These are phyloP conservation scores for Solidago caesia DNA, from an alignment of 129 eudicot species.

Conservation along the genomic window DNA sequence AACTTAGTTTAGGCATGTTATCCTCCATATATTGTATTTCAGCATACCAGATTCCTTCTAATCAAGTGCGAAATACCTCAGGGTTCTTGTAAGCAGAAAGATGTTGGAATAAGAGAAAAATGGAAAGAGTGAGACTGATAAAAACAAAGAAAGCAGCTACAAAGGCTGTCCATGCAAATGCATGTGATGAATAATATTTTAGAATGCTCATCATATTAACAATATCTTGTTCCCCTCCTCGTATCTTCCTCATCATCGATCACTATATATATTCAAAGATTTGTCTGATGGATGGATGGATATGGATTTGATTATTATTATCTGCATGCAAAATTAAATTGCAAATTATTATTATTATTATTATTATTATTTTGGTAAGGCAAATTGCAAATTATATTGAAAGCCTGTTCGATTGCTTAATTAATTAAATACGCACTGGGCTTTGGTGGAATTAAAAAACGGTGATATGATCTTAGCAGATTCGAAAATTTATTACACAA, in stretches of 20 bases:
- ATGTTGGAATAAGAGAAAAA: slow-evolving; percentile 83
- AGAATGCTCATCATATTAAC: slow-evolving; percentile 32
- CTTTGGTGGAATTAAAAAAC: no score
- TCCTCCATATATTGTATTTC: background rate
- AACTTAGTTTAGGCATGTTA: slow-evolving; percentile 12
- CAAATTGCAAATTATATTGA: no score
- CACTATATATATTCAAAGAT: background rate
- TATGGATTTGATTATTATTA: no score
- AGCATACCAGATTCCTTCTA: background rate
- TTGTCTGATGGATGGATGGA: no score
- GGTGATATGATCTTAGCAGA: no score
- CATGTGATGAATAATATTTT: slow-evolving; percentile 17
- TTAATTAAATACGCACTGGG: no score
- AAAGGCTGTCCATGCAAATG: slow-evolving; percentile 72
- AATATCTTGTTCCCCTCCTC: slow-evolving; percentile 26
- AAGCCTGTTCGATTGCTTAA: no score
- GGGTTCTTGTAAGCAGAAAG: slow-evolving; percentile 93
- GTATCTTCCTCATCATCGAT: slow-evolving; percentile 63
- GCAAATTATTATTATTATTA: no score
- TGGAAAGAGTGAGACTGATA: slow-evolving; percentile 66
- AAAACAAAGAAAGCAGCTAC: slow-evolving; percentile 68
- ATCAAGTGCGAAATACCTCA: slow-evolving; percentile 48
- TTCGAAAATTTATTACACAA: no score
- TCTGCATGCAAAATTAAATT: no score
- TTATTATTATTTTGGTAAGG: no score